Base-by-base conservation (phyloP, 2,329 filamentous ascomycete species). In the Aspergillus sp. region DNA sequence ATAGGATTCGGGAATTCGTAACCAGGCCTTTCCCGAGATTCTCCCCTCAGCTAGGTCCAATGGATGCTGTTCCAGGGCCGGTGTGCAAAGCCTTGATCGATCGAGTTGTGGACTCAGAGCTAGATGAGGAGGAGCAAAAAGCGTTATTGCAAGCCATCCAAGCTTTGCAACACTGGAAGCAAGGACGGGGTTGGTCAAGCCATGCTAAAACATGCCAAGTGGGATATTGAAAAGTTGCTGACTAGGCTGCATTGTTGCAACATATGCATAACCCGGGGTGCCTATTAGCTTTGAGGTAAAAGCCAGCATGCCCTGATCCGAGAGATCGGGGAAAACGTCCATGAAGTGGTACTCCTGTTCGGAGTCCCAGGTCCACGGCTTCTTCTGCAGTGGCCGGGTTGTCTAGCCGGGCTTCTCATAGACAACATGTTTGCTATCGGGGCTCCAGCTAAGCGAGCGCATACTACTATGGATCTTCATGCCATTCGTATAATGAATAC, bases 291-390 rank as follows among this genome's bases (percentile, higher is more conserved):
- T 41, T 2, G 37, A 10, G 4, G 2, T 41, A 4, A 41, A 19
- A 13, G 9, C 37, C 17, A 41, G 37, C 6, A 9, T 9, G 2
- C 37, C 37, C 37, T 41, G 37, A 4, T 41, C 9, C 3, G 37
- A 41, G 37, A 41, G 37, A 20, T 20, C 19, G 7, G 49, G 49
- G 7, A 51, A 51, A 1, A 51, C 49, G 19, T 49, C 49, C 13
- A 48, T 46, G 27, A 46, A 49, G 4, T 44, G 49, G 7, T 51
- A 51, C n/a, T 51, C 49, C 49, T 43, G 49, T 17, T 46, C 35
- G 19, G 43, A 20, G 17, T 51, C 46, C 23, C 44, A 51, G 39
- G 19, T 44, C 13, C 32, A 51, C 6, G 49, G 43, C 22, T 45
- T 22, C 19, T 38, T 43, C 4, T 51, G 37, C 13, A 45, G 35